phyloP scores from a whole-genome alignment of 2,329 filamentous ascomycete species.

The Epichloe coenophiala region DNA sequence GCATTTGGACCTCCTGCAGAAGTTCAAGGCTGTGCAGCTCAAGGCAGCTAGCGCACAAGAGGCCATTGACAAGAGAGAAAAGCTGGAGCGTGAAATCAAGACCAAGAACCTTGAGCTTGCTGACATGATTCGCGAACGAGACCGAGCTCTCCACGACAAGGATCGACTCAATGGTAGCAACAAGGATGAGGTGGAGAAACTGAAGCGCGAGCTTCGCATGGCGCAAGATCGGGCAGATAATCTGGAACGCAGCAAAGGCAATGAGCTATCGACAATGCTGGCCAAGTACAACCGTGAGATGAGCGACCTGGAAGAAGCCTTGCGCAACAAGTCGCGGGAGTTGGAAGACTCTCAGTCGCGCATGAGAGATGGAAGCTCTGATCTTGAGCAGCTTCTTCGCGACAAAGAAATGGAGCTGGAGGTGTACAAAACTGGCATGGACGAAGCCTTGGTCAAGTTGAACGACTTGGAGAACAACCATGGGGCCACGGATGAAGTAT shows the following conservation, averaged over 20 bases:
- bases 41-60: conserved; percentile 96
- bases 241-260: conserved; percentile 82
- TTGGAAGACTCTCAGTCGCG: conserved; percentile 73
- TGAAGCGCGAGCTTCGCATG: conserved; percentile 85
- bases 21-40: conserved; percentile 89
- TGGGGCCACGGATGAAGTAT: conserved; percentile 61
- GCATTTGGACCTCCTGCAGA: conserved; percentile 86
- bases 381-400: conserved; percentile 71
- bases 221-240: conserved; percentile 87
- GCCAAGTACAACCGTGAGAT: conserved; percentile 96
- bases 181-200: conserved; percentile 86
- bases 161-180: conserved; percentile 76
- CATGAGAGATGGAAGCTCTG: conserved; percentile 66
- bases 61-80: conserved; percentile 87
- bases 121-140: conserved; percentile 95
- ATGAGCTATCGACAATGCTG: conserved; percentile 86
- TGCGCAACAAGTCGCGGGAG: conserved; percentile 74
- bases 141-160: conserved; percentile 84
- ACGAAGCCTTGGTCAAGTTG: conserved; percentile 84
- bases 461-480: conserved; percentile 72
- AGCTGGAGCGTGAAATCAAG: conserved; percentile 93
- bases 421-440: conserved; percentile 96
- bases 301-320: conserved; percentile 85
- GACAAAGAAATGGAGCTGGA: conserved; percentile 98
- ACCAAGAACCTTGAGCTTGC: conserved; percentile 98